Percentiles rank a stretch among this genome's conserved stretches.
These are phyloP conservation scores for Hypholoma fasciculare DNA, from an alignment of 768 basidiomycete species.

Conservation along the genomic window DNA sequence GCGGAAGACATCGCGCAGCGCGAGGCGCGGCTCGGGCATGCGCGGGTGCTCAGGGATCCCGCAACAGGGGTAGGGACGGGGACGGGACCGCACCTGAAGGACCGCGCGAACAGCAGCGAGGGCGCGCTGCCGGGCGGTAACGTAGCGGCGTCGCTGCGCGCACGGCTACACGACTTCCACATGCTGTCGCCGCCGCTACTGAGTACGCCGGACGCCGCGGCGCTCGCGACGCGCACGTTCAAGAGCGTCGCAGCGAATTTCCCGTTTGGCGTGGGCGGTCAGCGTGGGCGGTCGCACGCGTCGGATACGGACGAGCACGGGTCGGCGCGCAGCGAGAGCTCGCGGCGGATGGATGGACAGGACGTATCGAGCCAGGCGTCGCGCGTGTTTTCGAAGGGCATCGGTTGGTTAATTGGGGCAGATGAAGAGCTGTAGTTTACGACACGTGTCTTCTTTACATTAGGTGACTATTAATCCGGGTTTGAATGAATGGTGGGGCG, in stretches of 20 bases:
- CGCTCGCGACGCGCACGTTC: constrained; percentile 78
- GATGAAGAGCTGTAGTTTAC: constrained; percentile 49
- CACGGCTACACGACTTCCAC: constrained; percentile 63
- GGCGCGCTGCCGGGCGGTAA: constrained; percentile 27
- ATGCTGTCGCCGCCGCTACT: constrained; percentile 70
- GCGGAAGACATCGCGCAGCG: constrained; percentile 57
- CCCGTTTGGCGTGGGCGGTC: constrained; percentile 58
- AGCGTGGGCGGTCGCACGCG: constrained; percentile 32
- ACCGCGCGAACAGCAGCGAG: not conserved
- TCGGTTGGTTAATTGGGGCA: constrained; percentile 94
- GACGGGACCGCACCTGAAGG: constrained; percentile 2
- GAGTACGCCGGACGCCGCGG: constrained; percentile 77
- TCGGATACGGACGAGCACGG: constrained; percentile 44
- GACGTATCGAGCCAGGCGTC: constrained; percentile 77
- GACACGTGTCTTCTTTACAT: not conserved
- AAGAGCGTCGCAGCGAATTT: constrained; percentile 74
- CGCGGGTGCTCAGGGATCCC: not conserved
- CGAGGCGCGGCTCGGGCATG: constrained; percentile 32
- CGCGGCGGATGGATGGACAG: constrained; percentile 46
- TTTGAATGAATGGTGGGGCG: constrained; percentile 2
- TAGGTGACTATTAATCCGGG: constrained; percentile 2
- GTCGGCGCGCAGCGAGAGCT: constrained; percentile 37
- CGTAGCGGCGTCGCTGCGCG: constrained; percentile 54
- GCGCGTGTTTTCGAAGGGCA: constrained; percentile 81
- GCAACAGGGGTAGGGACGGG: constrained; percentile 1